A percentile compares a stretch with the other conserved stretches of the same genome.
Evolutionary conservation across 345 rosid species (phyloP).

Genomic region (Gynandropsis gynandra): DNA sequence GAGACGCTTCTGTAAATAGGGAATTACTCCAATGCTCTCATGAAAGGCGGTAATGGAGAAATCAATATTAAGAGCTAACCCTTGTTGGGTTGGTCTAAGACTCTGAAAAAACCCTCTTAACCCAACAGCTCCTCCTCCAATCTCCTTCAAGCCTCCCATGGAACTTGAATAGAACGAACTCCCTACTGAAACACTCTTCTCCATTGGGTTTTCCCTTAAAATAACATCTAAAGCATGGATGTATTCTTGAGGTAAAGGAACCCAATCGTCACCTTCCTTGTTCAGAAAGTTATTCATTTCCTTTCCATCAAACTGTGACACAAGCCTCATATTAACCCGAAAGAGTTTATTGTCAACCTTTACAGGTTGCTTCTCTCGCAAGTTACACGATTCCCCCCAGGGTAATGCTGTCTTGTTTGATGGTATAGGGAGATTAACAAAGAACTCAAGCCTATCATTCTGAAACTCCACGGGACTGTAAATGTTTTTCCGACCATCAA

Average conservation of each 20-base stretch:
- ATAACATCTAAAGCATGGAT: conserved; percentile 92
- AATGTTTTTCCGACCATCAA: conserved; percentile 75
- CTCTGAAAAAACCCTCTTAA: conserved; percentile 94
- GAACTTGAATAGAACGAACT: conserved; percentile 77
- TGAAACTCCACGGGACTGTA: conserved; percentile 83
- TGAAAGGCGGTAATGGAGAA: conserved; percentile 85
- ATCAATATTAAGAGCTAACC: conserved; percentile 85
- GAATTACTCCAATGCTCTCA: conserved; percentile 84
- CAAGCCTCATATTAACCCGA: conserved; percentile 63
- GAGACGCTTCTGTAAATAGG: conserved; percentile 77
- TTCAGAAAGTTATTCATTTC: conserved; percentile 49
- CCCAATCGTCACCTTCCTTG: conserved; percentile 63
- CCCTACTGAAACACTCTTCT: conserved; percentile 65
- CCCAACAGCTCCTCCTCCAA: conserved; percentile 93
- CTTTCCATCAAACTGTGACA: conserved; percentile 77
- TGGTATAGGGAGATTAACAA: conserved; percentile 78
- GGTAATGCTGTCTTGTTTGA: conserved; percentile 27
- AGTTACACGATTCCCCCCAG: conserved; percentile 29
- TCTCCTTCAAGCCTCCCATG: conserved; percentile 67
- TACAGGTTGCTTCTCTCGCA: conserved; percentile 45
- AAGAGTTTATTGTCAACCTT: conserved; percentile 46
- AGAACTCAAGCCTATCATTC: conserved; percentile 78
- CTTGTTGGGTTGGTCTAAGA: conserved; percentile 89
- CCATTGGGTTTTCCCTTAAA: conserved; percentile 72
- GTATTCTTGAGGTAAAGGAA: conserved; percentile 87